Conservation (phyloP, 2,329 filamentous ascomycete genomes). For the Fusarium setosum region DNA sequence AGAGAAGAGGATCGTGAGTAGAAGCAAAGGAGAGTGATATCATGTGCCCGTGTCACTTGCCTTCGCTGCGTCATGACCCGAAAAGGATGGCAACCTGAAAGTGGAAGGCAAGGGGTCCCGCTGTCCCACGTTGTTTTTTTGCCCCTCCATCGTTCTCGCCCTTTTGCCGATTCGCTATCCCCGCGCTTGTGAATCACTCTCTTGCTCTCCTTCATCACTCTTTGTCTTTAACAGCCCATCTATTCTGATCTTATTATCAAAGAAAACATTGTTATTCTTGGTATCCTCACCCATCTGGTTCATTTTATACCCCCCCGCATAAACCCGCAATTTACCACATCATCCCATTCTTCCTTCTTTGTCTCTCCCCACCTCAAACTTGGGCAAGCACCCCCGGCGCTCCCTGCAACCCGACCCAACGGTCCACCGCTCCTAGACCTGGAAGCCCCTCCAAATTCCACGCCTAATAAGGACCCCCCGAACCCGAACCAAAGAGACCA, state of each 20-base stretch:
- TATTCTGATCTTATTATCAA: not conserved
- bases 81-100: conserved; percentile 16
- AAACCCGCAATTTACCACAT: not conserved
- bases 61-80: conserved; percentile 35
- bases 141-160: not conserved
- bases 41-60: conserved; percentile 29
- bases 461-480: conserved; percentile 39
- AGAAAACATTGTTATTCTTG: not conserved
- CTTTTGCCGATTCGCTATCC: conserved; percentile 4
- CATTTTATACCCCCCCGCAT: not conserved
- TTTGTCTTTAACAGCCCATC: not conserved
- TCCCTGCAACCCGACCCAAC: conserved; percentile 46
- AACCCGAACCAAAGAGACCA: conserved; percentile 32
- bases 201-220: conserved; percentile 6
- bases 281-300: not conserved
- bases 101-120: conserved; percentile 16
- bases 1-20: conserved; percentile 13
- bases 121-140: not conserved
- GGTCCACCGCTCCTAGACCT: conserved; percentile 44
- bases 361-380: conserved; percentile 39
- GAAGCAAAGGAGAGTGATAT: conserved; percentile 7
- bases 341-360: conserved; percentile 11
- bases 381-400: conserved; percentile 25
- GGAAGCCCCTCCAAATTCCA: conserved; percentile 40
- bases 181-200: conserved; percentile 13